Evolutionary conservation across 768 basidiomycete genomes (phyloP).

Genomic region (Mrakia gelida): DNA sequence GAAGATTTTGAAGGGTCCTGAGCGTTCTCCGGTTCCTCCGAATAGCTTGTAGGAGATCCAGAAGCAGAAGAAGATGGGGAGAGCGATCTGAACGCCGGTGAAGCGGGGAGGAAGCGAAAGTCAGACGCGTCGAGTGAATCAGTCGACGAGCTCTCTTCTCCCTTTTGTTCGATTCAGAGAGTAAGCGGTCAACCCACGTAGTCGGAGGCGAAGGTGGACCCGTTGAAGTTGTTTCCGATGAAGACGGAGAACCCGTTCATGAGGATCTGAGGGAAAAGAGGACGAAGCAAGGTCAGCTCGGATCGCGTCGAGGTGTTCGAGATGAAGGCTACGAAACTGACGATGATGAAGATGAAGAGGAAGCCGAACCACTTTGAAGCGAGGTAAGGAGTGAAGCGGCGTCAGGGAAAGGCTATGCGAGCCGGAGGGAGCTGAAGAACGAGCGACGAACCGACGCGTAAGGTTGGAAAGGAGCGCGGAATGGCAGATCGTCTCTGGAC

Average conservation of each 20-base stretch:
- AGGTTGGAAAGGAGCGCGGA: conserved; percentile 33
- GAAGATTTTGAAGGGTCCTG: neutral
- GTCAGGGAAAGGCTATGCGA: too few species aligned
- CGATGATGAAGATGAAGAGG: conserved; percentile 24
- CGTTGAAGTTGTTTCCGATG: conserved; percentile 37
- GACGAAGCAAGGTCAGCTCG: neutral
- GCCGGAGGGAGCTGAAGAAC: too few species aligned
- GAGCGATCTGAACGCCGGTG: too few species aligned
- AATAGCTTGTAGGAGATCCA: conserved; percentile 37
- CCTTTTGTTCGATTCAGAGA: too few species aligned
- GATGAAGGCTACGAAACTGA: conserved; percentile 22
- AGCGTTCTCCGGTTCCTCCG: neutral
- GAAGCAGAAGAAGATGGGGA: conserved; percentile 11
- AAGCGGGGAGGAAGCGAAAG: too few species aligned
- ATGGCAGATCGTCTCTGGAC: conserved; percentile 19
- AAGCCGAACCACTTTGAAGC: conserved; percentile 30
- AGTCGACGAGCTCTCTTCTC: too few species aligned
- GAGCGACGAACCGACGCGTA: conserved; percentile 30
- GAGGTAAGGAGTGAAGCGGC: too few species aligned
- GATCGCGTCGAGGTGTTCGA: neutral
- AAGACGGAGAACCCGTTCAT: conserved; percentile 41
- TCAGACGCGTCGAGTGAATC: too few species aligned
- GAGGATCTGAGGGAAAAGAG: conserved; percentile 23
- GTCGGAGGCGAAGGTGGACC: conserved; percentile 33
- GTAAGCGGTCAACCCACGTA: conserved; percentile 18